Conservation (phyloP, 257 asterid species). For the Penstemon eatonii region DNA sequence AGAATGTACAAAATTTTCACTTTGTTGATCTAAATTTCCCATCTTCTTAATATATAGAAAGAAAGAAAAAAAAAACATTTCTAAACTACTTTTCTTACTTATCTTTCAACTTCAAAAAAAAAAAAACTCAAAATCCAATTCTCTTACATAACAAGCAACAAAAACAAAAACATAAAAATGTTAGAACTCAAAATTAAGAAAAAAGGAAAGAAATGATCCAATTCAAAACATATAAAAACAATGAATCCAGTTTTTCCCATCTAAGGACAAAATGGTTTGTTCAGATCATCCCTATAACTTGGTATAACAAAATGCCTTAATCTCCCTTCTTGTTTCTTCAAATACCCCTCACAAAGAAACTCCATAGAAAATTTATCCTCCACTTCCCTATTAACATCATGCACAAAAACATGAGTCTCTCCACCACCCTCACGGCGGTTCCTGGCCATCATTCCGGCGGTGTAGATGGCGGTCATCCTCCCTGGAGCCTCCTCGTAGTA, state of each 20-base stretch:
- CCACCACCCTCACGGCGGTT: slow-evolving; percentile 38
- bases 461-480: slow-evolving; percentile 82
- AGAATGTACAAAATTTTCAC: too few species aligned
- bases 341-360: slow-evolving; percentile 70
- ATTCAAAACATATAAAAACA: too few species aligned
- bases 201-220: too few species aligned
- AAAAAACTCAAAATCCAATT: too few species aligned
- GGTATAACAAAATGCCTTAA: slow-evolving; percentile 81
- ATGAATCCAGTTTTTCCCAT: not conserved
- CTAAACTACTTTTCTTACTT: too few species aligned
- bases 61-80: too few species aligned
- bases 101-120: too few species aligned
- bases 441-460: slow-evolving; percentile 96
- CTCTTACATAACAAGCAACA: too few species aligned
- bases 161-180: too few species aligned
- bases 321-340: slow-evolving; percentile 81
- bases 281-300: slow-evolving; percentile 47
- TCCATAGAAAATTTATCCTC: slow-evolving; percentile 72
- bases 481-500: slow-evolving; percentile 89
- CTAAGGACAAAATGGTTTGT: slow-evolving; percentile 75
- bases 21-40: too few species aligned
- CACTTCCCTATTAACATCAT: slow-evolving; percentile 84
- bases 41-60: too few species aligned
- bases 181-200: too few species aligned
- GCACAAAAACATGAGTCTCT: slow-evolving; percentile 76